These are phyloP conservation scores for Epichloe sibirici DNA, from an alignment of 2,329 filamentous ascomycete genomes.

Conservation along the genomic window DNA sequence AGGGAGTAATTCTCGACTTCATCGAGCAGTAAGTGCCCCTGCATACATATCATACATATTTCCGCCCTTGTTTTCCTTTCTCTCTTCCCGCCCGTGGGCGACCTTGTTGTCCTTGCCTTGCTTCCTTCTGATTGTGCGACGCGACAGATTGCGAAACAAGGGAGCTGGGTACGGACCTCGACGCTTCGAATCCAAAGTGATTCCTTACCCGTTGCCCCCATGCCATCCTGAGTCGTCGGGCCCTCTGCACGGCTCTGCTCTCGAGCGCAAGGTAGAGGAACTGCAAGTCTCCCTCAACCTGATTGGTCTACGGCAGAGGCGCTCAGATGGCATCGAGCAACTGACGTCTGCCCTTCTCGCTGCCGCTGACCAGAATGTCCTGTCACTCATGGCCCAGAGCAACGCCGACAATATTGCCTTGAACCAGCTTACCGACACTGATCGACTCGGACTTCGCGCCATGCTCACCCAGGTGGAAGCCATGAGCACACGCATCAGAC, in stretches of 20 bases:
- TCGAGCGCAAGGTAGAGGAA: conserved; percentile 40
- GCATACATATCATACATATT: neutral
- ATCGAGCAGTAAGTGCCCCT: conserved; percentile 43
- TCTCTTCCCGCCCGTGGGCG: neutral
- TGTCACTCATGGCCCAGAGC: conserved; percentile 37
- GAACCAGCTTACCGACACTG: conserved; percentile 27
- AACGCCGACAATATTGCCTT: conserved; percentile 30
- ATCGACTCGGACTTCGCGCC: conserved; percentile 33
- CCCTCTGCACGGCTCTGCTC: conserved; percentile 22
- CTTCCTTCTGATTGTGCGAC: conserved; percentile 7
- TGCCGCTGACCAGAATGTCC: conserved; percentile 30
- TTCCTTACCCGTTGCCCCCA: conserved; percentile 16
- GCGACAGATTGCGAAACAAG: conserved; percentile 22
- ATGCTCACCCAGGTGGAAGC: conserved; percentile 36
- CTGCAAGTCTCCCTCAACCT: conserved; percentile 56
- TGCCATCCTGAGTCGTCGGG: conserved; percentile 8
- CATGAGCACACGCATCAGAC: conserved; percentile 29
- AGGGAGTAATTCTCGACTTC: conserved; percentile 59
- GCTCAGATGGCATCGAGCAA: conserved; percentile 35
- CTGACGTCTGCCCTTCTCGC: conserved; percentile 48
- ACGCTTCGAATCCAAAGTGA: conserved; percentile 18
- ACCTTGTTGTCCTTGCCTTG: neutral
- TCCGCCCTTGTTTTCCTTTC: too few relatives aligned
- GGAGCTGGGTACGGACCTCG: conserved; percentile 25
- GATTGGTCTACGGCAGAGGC: conserved; percentile 39